These are phyloP conservation scores for Sporothrix protearum DNA, from an alignment of 2,329 filamentous ascomycete genomes.

Conservation along the genomic window DNA sequence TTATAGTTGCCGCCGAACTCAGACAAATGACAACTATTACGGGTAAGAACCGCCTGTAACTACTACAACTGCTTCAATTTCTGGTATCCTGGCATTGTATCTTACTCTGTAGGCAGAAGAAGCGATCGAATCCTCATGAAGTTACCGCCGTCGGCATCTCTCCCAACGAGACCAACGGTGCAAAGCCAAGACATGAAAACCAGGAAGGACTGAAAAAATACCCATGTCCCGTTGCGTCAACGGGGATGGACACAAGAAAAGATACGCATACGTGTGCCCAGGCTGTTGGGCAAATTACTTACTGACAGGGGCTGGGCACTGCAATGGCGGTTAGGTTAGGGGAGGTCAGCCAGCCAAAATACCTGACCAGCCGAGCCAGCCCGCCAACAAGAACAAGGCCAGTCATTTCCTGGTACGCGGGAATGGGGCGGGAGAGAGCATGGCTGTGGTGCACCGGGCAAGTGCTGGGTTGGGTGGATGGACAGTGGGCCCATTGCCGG, in stretches of 20 bases:
- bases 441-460: neutral
- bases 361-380: neutral
- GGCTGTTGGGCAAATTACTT: slow-evolving; percentile 1
- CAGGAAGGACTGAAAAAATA: slow-evolving; percentile 1
- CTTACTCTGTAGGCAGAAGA: neutral
- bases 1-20: neutral
- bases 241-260: slow-evolving; percentile 2
- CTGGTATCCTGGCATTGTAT: too few relatives aligned
- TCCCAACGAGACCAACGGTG: neutral
- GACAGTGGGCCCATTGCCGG: neutral
- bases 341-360: neutral
- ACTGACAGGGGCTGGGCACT: neutral
- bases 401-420: slow-evolving; percentile 1
- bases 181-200: neutral
- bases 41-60: neutral
- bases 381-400: neutral
- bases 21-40: neutral
- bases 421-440: neutral
- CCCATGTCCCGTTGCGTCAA: slow-evolving; percentile 13
- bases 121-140: neutral
- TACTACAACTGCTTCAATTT: neutral
- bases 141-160: neutral
- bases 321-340: neutral
- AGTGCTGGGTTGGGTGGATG: neutral
- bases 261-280: neutral